phyloP scores from a whole-genome alignment of 129 eudicot species.

The Centaurea solstitialis region DNA sequence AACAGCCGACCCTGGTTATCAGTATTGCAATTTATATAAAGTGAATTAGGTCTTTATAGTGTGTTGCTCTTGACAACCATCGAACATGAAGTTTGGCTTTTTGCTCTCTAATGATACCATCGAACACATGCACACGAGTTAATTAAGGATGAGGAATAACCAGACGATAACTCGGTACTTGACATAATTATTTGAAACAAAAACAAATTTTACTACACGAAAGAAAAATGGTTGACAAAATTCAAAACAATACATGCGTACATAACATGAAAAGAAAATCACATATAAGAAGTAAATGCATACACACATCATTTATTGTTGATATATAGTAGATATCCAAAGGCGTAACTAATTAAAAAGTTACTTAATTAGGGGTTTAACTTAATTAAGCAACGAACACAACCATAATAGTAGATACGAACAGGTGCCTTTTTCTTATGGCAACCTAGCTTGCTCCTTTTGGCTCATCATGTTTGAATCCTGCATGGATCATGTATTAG shows the following conservation, averaged over 20 bases:
- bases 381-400: background rate
- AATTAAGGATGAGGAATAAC: too few species aligned
- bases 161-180: too few species aligned
- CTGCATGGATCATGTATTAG: slow-evolving; percentile 17
- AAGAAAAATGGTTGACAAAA: background rate
- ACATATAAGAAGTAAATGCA: slow-evolving; percentile 8
- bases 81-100: background rate
- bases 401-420: background rate
- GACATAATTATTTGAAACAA: background rate
- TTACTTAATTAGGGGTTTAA: slow-evolving; percentile 2
- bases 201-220: slow-evolving; percentile 7
- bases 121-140: too few species aligned
- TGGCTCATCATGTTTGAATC: slow-evolving; percentile 28
- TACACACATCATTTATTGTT: slow-evolving; percentile 19
- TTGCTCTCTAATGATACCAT: too few species aligned
- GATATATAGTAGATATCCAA: background rate
- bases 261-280: background rate
- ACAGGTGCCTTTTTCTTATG: background rate
- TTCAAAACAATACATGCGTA: background rate
- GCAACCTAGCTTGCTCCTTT: slow-evolving; percentile 27
- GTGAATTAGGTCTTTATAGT: background rate
- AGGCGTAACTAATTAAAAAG: background rate
- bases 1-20: background rate
- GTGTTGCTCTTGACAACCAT: background rate
- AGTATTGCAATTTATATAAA: background rate